These are phyloP conservation scores for Dichomitus squalens DNA, from an alignment of 1,284 basidiomycete genomes.

Conservation along the genomic window DNA sequence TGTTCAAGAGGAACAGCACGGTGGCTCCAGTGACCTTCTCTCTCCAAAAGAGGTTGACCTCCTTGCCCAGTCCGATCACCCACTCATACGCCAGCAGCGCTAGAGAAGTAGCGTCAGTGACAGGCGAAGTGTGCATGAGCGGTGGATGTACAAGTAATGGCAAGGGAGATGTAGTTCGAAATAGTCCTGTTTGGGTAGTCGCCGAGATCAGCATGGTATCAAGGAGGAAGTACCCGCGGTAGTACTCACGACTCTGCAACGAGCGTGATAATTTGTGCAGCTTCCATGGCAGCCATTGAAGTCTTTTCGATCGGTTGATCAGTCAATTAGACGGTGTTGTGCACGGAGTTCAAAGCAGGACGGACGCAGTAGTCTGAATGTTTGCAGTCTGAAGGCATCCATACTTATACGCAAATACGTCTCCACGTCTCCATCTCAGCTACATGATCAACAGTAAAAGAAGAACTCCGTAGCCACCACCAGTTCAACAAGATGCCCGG, in stretches of 20 bases:
- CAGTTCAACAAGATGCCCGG: too few relatives aligned
- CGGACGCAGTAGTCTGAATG: too few relatives aligned
- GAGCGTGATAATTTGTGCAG: neutral
- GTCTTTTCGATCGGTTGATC: neutral
- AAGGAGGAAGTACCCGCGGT: too few relatives aligned
- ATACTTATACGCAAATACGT: too few relatives aligned
- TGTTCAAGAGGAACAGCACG: slow-evolving; percentile 9
- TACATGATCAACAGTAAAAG: too few relatives aligned
- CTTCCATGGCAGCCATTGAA: neutral
- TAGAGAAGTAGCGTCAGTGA: neutral
- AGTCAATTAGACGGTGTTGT: too few relatives aligned
- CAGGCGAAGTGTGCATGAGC: neutral
- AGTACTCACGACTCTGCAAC: neutral
- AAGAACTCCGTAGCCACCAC: too few relatives aligned
- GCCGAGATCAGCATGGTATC: neutral
- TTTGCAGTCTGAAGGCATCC: too few relatives aligned
- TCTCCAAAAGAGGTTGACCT: slow-evolving; percentile 15
- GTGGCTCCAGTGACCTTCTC: neutral
- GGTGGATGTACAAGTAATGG: neutral
- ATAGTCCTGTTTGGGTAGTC: neutral
- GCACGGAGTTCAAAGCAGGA: too few relatives aligned
- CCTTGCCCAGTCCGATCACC: slow-evolving; percentile 7
- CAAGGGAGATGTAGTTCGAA: neutral
- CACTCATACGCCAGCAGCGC: slow-evolving; percentile 13
- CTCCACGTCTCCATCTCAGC: too few relatives aligned